phyloP scores from a whole-genome alignment of 2,329 filamentous ascomycete genomes.

The Alternaria panax region DNA sequence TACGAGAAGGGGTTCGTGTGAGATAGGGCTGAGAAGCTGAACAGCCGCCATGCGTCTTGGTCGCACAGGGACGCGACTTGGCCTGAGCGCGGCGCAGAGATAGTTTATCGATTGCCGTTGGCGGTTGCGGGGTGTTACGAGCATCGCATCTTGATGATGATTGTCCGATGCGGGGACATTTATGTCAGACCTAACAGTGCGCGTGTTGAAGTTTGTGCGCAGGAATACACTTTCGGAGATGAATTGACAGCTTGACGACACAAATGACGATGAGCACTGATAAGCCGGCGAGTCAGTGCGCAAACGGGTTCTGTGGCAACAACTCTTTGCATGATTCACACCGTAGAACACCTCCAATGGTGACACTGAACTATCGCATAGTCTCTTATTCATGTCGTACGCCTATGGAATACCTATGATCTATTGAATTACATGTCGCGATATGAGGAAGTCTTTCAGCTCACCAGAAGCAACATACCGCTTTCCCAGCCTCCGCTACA shows the following conservation, averaged over 20 bases:
- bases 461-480: background rate
- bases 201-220: background rate
- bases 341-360: background rate
- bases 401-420: background rate
- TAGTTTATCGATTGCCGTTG: constrained; percentile 9
- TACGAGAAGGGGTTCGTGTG: background rate
- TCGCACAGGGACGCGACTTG: constrained; percentile 1
- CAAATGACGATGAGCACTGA: background rate
- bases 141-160: background rate
- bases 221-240: background rate
- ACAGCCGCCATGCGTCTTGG: constrained; percentile 4
- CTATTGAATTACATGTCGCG: background rate
- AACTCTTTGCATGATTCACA: background rate
- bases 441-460: background rate
- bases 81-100: background rate
- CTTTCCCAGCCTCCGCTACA: background rate
- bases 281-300: background rate
- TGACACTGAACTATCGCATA: background rate
- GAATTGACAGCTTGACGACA: background rate
- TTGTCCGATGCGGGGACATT: background rate
- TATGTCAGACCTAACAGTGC: background rate
- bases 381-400: background rate
- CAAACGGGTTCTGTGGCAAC: background rate
- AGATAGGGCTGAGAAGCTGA: background rate
- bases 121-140: background rate